Evolutionary conservation across 305 asterid genomes (phyloP), one percentile per base, ranked within the genome.

Genomic region (Striga hermonthica): DNA sequence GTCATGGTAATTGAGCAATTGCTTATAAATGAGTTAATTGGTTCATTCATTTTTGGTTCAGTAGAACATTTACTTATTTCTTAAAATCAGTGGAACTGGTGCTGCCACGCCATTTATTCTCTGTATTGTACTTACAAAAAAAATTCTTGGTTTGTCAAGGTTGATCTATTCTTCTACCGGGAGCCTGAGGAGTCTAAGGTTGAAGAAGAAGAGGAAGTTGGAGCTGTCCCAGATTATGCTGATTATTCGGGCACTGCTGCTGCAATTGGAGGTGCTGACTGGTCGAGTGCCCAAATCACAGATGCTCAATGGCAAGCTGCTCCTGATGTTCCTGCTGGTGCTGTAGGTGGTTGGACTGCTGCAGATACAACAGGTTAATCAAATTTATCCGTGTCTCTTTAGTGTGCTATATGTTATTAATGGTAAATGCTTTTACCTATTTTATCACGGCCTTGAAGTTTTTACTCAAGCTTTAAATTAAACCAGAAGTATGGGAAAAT

Each of bases 151-250:
- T 22, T 43, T 67, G 54, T 73, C 80, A 22, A 81, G 86, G 86
- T 81, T 50, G 86, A 83, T 71, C 80, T 83, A 15, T 81, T 83
- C 60, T 83, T 83, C 79, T 83, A 79, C 59, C 74, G 88, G 68
- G 88, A 80, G 45, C 88, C 84, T 48, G 84, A 83, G 67, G 88
- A 83, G 75, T 41, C 78, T 9, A 79, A 83, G 66, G 86, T 78
- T 22, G 78, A 75, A 70, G 68, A 80, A 66, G 81, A 77, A 3
- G 89, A 83, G 58, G 86, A 78, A 6, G 76, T 45, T 38, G 75
- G 76, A 4, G 84, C 81, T 62, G 63, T 68, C 49, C 71, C 77
- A 4, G 86, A 82, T 16, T 82, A 79, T 70, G 63, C 75, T 67
- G 84, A 80, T 63, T 80, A 75, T 22, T 22, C 31, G 31, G 31